Evolutionary conservation across 768 basidiomycete genomes (phyloP).

Genomic region (Lactifluus subvellereus): DNA sequence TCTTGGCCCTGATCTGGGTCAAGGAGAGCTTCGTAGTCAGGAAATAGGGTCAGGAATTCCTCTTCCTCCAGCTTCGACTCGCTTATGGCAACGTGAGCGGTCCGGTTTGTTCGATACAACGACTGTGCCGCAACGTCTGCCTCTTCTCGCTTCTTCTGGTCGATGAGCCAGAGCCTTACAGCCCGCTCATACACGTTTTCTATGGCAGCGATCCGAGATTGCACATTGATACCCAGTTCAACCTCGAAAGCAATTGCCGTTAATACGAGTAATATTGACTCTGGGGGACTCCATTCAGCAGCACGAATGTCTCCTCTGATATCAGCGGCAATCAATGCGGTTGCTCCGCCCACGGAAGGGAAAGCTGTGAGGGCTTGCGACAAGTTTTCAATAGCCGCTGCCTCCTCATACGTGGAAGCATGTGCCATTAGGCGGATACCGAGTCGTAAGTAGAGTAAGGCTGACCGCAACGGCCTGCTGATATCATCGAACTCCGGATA

Average conservation of each 20-base stretch:
- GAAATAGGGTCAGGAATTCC: constrained; percentile 84
- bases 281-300: constrained; percentile 33
- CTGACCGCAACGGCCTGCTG: constrained; percentile 55
- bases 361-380: constrained; percentile 43
- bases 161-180: constrained; percentile 77
- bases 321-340: constrained; percentile 30
- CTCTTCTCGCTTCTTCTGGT: constrained; percentile 64
- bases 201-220: constrained; percentile 34
- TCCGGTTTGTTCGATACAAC: constrained; percentile 64
- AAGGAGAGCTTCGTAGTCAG: constrained; percentile 60
- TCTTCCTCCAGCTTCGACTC: constrained; percentile 77
- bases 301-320: constrained; percentile 28
- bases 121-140: constrained; percentile 59
- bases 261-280: constrained; percentile 43
- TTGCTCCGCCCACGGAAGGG: constrained; percentile 46
- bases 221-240: constrained; percentile 37
- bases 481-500: constrained; percentile 75
- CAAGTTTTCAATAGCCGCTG: constrained; percentile 19
- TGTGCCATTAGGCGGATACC: constrained; percentile 57
- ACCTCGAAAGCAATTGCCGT: constrained; percentile 42
- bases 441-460: constrained; percentile 59
- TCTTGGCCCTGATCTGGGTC: constrained; percentile 22
- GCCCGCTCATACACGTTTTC: constrained; percentile 60
- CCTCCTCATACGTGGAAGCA: constrained; percentile 1
- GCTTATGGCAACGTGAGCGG: constrained; percentile 46